phyloP scores from a whole-genome alignment of 305 asterid species.

The Fraxinus albicans region DNA sequence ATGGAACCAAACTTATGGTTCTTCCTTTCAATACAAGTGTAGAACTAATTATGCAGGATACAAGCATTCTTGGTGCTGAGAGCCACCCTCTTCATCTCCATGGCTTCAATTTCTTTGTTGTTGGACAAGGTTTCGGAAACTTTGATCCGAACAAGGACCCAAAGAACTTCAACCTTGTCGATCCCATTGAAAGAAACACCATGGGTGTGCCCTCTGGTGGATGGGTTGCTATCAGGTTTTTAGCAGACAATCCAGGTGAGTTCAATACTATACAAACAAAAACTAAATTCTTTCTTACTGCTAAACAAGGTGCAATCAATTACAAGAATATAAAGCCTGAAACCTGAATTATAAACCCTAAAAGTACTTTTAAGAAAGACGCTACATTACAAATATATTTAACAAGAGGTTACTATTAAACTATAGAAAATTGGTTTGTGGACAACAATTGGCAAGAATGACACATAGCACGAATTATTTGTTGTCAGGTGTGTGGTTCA shows the following conservation, averaged over 20 bases:
- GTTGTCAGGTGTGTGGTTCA: conserved; percentile 58
- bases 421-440: not conserved
- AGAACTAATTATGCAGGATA: conserved; percentile 62
- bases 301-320: not conserved
- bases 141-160: conserved; percentile 45
- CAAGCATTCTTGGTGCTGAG: conserved; percentile 65
- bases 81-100: conserved; percentile 68
- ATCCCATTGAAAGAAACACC: conserved; percentile 58
- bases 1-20: conserved; percentile 47
- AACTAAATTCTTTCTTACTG: not conserved
- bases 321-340: not conserved
- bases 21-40: conserved; percentile 47
- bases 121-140: conserved; percentile 65
- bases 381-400: not conserved
- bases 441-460: not conserved
- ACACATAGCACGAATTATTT: not conserved
- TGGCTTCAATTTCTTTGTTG: conserved; percentile 60
- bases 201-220: conserved; percentile 64
- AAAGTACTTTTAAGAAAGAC: too few relatives aligned
- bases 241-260: conserved; percentile 66
- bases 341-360: not conserved
- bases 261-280: not conserved
- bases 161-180: conserved; percentile 47
- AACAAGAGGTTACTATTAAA: not conserved
- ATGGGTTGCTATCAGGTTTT: conserved; percentile 59